Evolutionary conservation across 1,139 yeast species (phyloP).

Genomic region (Blastobotrys arbuscula): DNA sequence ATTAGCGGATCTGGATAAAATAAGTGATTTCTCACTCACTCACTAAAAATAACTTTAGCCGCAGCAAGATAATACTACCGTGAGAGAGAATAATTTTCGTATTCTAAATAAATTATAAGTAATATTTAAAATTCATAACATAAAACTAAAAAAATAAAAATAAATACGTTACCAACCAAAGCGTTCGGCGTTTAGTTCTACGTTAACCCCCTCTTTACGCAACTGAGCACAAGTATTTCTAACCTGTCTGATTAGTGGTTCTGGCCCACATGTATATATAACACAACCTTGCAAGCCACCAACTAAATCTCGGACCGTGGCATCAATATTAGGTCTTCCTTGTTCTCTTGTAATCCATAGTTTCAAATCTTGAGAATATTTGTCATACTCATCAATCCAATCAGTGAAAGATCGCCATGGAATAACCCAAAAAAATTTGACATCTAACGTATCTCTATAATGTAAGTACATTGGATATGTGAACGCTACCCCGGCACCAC

Average conservation of each 20-base stretch:
- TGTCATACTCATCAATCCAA: conserved; percentile 12
- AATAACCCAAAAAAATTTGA: conserved; percentile 27
- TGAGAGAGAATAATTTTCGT: neutral
- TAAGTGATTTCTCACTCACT: neutral
- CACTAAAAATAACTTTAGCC: neutral
- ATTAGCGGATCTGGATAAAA: too few species aligned
- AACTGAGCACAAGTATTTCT: conserved; percentile 24
- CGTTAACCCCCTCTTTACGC: conserved; percentile 19
- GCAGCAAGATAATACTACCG: neutral
- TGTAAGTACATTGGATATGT: conserved; percentile 27
- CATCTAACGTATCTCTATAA: conserved; percentile 15
- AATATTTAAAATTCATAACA: neutral
- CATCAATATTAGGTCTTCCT: conserved; percentile 21
- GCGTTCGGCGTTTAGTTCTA: conserved; percentile 24
- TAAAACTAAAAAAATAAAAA: neutral
- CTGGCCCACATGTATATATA: conserved; percentile 26
- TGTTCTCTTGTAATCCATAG: conserved; percentile 16
- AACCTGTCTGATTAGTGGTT: conserved; percentile 22
- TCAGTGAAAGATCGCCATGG: conserved; percentile 16
- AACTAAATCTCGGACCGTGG: conserved; percentile 11
- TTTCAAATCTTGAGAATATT: conserved; percentile 2
- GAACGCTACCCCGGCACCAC: conserved; percentile 31
- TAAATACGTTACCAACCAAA: conserved; percentile 25
- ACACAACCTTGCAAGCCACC: neutral
- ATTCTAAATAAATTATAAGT: neutral